A percentile compares a stretch with the other conserved stretches of the same genome.
These are phyloP conservation scores for Cladorrhinum sp. DNA, from an alignment of 2,329 filamentous ascomycete genomes.

Conservation along the genomic window DNA sequence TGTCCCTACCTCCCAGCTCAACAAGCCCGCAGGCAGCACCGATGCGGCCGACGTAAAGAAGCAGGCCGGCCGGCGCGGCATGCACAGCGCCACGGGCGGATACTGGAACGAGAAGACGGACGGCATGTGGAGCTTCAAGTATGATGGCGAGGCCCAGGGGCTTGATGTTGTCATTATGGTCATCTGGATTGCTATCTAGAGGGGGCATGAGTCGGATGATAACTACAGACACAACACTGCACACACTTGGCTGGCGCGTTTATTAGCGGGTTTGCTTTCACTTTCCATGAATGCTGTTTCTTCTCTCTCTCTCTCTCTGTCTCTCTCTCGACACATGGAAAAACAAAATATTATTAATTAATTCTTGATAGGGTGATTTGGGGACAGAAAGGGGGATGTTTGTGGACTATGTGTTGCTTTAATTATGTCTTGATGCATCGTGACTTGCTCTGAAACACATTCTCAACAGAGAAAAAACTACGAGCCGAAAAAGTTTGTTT, in stretches of 20 bases:
- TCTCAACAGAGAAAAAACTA: too few species aligned
- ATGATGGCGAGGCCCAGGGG: constrained; percentile 65
- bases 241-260: background rate
- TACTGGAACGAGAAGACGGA: constrained; percentile 92
- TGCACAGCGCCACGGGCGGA: constrained; percentile 81
- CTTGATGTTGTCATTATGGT: constrained; percentile 69
- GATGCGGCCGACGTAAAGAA: constrained; percentile 55
- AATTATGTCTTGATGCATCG: too few species aligned
- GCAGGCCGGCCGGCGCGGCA: constrained; percentile 81
- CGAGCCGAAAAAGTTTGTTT: too few species aligned
- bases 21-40: constrained; percentile 53
- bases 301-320: too few species aligned
- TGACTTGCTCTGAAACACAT: too few species aligned
- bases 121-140: constrained; percentile 88
- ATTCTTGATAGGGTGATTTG: background rate
- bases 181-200: constrained; percentile 72
- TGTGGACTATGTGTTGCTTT: background rate
- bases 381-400: background rate
- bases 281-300: background rate
- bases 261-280: background rate
- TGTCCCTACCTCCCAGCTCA: constrained; percentile 62
- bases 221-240: background rate
- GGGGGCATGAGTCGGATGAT: too few species aligned
- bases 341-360: background rate
- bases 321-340: too few species aligned